Evolutionary conservation across 1,284 basidiomycete genomes (phyloP).

Genomic region (Microbotryum lychnidis-dioicae): DNA sequence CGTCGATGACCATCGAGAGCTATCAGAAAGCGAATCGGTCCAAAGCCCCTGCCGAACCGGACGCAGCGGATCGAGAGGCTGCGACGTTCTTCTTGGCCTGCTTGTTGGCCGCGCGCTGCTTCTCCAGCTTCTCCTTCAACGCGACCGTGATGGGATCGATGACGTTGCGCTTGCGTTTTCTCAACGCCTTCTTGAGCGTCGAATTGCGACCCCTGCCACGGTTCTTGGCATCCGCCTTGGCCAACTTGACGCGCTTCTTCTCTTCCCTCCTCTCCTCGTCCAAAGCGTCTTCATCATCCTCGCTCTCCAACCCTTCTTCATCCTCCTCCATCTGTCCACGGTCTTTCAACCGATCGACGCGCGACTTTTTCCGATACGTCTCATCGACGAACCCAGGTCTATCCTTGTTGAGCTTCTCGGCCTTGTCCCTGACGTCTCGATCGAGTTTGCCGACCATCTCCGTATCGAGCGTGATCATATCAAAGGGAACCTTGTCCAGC

Average conservation of each 20-base stretch:
- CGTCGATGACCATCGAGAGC: background rate
- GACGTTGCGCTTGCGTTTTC: conserved; percentile 87
- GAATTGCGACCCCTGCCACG: conserved; percentile 73
- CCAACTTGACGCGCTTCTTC: conserved; percentile 42
- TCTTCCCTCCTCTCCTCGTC: conserved; percentile 36
- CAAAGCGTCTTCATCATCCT: conserved; percentile 40
- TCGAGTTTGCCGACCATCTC: conserved; percentile 49
- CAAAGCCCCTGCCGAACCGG: conserved; percentile 18
- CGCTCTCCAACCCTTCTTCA: conserved; percentile 40
- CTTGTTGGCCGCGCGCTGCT: conserved; percentile 13
- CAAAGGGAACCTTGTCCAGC: conserved; percentile 91
- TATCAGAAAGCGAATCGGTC: conserved; percentile 25
- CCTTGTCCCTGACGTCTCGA: conserved; percentile 7
- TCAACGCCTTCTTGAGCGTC: conserved; percentile 57
- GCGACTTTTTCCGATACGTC: conserved; percentile 19
- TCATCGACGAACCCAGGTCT: conserved; percentile 8
- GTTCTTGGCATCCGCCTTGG: conserved; percentile 67
- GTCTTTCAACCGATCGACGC: conserved; percentile 42
- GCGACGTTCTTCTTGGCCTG: conserved; percentile 20
- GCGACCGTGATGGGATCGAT: conserved; percentile 63
- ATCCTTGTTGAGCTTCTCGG: conserved; percentile 11
- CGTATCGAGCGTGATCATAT: conserved; percentile 85
- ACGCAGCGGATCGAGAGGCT: conserved; percentile 7
- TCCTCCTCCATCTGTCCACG: conserved; percentile 33
- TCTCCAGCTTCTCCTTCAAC: conserved; percentile 28